A percentile compares a stretch with the other conserved stretches of the same genome.
These are phyloP conservation scores for Porodaedalea pini DNA, from an alignment of 1,284 basidiomycete species.

Conservation along the genomic window DNA sequence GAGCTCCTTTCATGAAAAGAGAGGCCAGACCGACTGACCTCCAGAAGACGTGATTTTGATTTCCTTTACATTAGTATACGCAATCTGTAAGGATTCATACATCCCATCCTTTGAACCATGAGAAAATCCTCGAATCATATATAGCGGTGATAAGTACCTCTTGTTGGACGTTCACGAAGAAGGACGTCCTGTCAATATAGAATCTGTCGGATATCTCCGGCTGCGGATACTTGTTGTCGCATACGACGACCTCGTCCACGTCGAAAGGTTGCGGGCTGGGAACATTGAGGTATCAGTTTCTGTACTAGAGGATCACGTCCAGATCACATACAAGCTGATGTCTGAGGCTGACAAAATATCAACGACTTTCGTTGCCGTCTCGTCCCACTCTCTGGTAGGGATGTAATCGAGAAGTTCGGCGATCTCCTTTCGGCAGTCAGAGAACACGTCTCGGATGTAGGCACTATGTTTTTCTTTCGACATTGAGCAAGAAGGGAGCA, in stretches of 20 bases:
- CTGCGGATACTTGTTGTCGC: constrained; percentile 33
- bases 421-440: constrained; percentile 32
- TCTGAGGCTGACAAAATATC: constrained; percentile 45
- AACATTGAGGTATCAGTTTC: neutral
- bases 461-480: constrained; percentile 37
- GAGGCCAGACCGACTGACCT: no score
- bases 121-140: neutral
- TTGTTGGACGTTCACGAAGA: constrained; percentile 48
- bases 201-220: constrained; percentile 40
- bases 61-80: constrained; percentile 40
- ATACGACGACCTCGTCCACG: constrained; percentile 39
- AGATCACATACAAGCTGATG: constrained; percentile 44
- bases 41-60: constrained; percentile 28
- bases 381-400: constrained; percentile 49
- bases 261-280: constrained; percentile 59
- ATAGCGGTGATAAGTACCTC: constrained; percentile 31
- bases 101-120: constrained; percentile 33
- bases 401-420: constrained; percentile 41
- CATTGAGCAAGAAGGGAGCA: constrained; percentile 44
- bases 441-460: constrained; percentile 53
- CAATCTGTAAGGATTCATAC: constrained; percentile 42
- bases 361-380: constrained; percentile 44
- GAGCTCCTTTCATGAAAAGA: no score
- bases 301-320: neutral
- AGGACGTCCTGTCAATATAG: constrained; percentile 47